Evolutionary conservation across 768 basidiomycete species (phyloP).

Genomic region (Mycena pura): DNA sequence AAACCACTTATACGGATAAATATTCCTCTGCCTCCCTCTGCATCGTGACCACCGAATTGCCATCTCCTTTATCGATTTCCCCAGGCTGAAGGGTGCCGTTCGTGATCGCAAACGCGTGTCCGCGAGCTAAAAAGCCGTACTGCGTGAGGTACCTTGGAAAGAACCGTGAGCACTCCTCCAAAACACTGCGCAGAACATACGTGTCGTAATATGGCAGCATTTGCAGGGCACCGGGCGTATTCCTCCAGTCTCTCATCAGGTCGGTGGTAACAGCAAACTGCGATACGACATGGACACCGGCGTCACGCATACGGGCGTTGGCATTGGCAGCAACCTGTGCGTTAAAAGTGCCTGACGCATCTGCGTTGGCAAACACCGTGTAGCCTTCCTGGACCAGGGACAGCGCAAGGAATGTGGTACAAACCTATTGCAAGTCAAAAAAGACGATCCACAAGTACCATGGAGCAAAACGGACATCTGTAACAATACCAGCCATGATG

Average conservation of each 20-base stretch:
- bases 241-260: conserved; percentile 60
- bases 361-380: conserved; percentile 54
- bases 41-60: background rate
- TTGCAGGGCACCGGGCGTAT: conserved; percentile 50
- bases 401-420: conserved; percentile 55
- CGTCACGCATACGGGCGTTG: conserved; percentile 55
- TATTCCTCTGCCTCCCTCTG: too few relatives aligned
- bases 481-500: conserved; percentile 56
- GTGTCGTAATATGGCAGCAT: conserved; percentile 52
- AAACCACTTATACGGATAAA: too few relatives aligned
- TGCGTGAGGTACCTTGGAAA: conserved; percentile 36
- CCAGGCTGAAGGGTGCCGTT: conserved; percentile 35
- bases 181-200: conserved; percentile 34
- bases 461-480: conserved; percentile 43
- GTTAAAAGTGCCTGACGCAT: conserved; percentile 52
- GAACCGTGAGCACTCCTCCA: background rate
- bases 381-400: conserved; percentile 54
- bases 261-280: conserved; percentile 51
- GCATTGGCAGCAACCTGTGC: conserved; percentile 49
- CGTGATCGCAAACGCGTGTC: conserved; percentile 37
- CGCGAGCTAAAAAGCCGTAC: conserved; percentile 40
- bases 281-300: conserved; percentile 53
- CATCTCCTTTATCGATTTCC: conserved; percentile 12
- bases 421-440: conserved; percentile 42
- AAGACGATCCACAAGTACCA: background rate